Evolutionary conservation across 257 asterid genomes (phyloP).

Genomic region (Avicennia marina): DNA sequence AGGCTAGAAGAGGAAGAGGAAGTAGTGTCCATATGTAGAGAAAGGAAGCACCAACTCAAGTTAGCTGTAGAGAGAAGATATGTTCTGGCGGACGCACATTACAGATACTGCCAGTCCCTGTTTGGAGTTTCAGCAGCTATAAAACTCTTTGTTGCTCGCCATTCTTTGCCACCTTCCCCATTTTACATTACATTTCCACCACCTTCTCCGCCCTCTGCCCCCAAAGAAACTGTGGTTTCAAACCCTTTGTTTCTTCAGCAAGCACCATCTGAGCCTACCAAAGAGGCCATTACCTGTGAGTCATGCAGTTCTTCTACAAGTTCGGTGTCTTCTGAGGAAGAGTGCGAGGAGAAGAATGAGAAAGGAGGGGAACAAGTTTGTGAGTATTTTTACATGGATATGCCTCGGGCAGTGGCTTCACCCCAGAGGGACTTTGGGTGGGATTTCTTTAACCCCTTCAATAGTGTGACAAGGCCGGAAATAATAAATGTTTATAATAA

Average conservation of each 20-base stretch:
- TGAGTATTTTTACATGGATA: conserved; percentile 68
- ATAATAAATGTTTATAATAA: conserved; percentile 45
- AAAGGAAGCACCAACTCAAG: conserved; percentile 67
- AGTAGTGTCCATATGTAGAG: conserved; percentile 85
- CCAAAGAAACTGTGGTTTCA: conserved; percentile 53
- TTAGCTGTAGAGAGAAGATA: conserved; percentile 78
- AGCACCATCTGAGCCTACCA: conserved; percentile 52
- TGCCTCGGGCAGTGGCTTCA: conserved; percentile 50
- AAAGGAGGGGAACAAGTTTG: conserved; percentile 31
- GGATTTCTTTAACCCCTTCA: conserved; percentile 93
- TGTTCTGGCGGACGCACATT: conserved; percentile 77
- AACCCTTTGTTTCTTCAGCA: conserved; percentile 85
- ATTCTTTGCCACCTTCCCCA: conserved; percentile 58
- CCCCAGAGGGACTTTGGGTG: conserved; percentile 81
- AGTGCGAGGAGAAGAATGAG: conserved; percentile 29
- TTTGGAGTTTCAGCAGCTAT: conserved; percentile 85
- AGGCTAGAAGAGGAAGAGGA: conserved; percentile 69
- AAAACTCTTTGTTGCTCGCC: conserved; percentile 74
- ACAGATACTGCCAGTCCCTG: conserved; percentile 68
- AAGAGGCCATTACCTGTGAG: conserved; percentile 42
- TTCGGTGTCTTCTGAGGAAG: conserved; percentile 45
- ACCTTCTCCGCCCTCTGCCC: conserved; percentile 43
- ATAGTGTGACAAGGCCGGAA: conserved; percentile 50
- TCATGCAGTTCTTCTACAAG: conserved; percentile 37
- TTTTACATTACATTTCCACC: conserved; percentile 56